Conservation (phyloP, 805 yeast genomes). For the Dipodascus albidus region DNA sequence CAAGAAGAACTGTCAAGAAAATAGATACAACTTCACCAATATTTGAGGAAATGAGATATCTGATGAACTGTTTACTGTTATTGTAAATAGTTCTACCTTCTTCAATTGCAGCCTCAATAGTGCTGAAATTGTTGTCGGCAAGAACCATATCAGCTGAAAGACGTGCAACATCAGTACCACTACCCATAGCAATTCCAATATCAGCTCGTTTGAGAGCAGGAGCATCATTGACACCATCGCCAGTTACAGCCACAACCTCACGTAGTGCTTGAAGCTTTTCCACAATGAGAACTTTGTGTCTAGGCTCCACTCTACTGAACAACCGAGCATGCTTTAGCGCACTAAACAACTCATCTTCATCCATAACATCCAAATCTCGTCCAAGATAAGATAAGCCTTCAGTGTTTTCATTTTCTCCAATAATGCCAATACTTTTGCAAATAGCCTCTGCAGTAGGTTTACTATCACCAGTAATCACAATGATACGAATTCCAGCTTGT, state of each 20-base stretch:
- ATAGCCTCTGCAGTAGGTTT: constrained; percentile 37
- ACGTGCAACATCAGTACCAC: constrained; percentile 52
- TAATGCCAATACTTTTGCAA: constrained; percentile 37
- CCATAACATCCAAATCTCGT: constrained; percentile 26
- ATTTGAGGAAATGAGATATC: constrained; percentile 39
- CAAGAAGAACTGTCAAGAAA: constrained; percentile 41
- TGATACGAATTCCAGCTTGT: constrained; percentile 37
- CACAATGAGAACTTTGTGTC: constrained; percentile 41
- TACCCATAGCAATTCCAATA: constrained; percentile 72
- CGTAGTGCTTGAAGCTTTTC: constrained; percentile 53
- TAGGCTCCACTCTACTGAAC: constrained; percentile 48
- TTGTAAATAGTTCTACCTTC: constrained; percentile 41
- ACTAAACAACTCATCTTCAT: constrained; percentile 28
- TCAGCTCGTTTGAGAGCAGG: constrained; percentile 87
- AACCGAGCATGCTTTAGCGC: constrained; percentile 36
- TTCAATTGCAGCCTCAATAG: constrained; percentile 43
- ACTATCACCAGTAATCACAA: constrained; percentile 39
- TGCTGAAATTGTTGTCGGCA: constrained; percentile 44
- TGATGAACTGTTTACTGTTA: constrained; percentile 32
- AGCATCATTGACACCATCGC: constrained; percentile 92
- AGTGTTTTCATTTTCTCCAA: constrained; percentile 25
- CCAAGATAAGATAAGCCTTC: constrained; percentile 31
- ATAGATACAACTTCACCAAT: constrained; percentile 49
- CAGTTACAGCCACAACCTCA: constrained; percentile 91
- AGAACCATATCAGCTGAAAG: constrained; percentile 47